Conservation (phyloP, 441 rosid genomes). For the Populus trichocarpa region DNA sequence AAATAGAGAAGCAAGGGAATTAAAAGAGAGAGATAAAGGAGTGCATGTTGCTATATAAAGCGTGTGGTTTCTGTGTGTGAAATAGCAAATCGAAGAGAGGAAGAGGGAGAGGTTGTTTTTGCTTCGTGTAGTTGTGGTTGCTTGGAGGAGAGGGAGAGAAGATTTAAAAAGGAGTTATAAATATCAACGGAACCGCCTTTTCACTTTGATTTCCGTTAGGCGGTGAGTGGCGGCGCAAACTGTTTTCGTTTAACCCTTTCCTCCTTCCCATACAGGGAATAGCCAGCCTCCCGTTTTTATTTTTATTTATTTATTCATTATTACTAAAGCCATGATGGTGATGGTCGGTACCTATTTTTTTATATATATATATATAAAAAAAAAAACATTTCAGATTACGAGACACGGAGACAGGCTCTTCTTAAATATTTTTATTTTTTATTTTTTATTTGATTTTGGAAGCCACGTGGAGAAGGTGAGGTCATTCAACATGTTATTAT, state of each 20-base stretch:
- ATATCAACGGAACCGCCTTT: slow-evolving; percentile 12
- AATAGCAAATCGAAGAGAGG: neutral
- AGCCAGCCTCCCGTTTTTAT: neutral
- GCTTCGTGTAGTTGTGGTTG: neutral
- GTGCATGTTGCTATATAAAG: neutral
- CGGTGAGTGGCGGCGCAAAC: neutral
- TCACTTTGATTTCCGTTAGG: neutral
- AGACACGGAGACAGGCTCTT: too few relatives aligned
- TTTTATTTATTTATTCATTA: too few relatives aligned
- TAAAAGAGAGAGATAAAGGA: neutral
- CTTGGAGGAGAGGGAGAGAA: slow-evolving; percentile 5
- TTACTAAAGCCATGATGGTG: too few relatives aligned
- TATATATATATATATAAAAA: too few relatives aligned
- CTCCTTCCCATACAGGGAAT: neutral
- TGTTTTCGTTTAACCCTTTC: neutral
- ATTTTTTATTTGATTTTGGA: too few relatives aligned
- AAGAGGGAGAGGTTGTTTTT: neutral
- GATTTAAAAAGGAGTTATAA: neutral
- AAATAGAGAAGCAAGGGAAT: neutral
- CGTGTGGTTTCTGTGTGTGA: neutral
- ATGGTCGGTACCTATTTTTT: neutral
- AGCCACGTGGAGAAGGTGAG: neutral
- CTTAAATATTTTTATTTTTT: too few relatives aligned
- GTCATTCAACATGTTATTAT: neutral
- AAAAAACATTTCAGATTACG: neutral